phyloP scores from a whole-genome alignment of 2,329 filamentous ascomycete genomes.

The Ophiostoma sp. region DNA sequence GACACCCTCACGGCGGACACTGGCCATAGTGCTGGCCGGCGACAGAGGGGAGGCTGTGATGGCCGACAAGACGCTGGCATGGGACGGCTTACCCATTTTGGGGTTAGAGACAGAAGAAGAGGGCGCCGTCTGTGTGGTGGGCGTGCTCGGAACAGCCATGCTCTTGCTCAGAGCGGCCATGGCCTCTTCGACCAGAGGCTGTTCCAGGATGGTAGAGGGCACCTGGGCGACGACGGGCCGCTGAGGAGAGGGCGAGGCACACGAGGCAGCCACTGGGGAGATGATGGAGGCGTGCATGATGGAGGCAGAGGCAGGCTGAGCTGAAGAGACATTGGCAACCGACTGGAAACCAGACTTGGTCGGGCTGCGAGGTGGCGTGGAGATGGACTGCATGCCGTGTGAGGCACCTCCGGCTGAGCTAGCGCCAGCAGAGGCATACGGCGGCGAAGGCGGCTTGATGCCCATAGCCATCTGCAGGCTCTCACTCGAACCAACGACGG shows the following conservation, averaged over 20 bases:
- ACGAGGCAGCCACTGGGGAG: slow-evolving; percentile 27
- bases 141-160: slow-evolving; percentile 17
- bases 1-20: slow-evolving; percentile 44
- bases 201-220: slow-evolving; percentile 57
- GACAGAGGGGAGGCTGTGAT: slow-evolving; percentile 27
- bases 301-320: slow-evolving; percentile 34
- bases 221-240: slow-evolving; percentile 52
- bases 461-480: slow-evolving; percentile 47
- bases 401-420: slow-evolving; percentile 30
- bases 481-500: slow-evolving; percentile 41
- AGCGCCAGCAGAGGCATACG: slow-evolving; percentile 19
- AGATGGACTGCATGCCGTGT: slow-evolving; percentile 42
- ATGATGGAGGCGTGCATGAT: slow-evolving; percentile 25
- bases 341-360: slow-evolving; percentile 44
- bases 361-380: slow-evolving; percentile 61
- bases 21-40: slow-evolving; percentile 20
- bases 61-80: neutral
- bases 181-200: slow-evolving; percentile 50
- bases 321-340: neutral
- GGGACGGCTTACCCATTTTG: neutral
- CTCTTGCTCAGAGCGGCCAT: slow-evolving; percentile 34
- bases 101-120: slow-evolving; percentile 15
- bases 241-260: slow-evolving; percentile 49
- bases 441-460: slow-evolving; percentile 38
- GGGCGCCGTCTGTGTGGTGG: slow-evolving; percentile 26